phyloP scores from a whole-genome alignment of 768 basidiomycete species.

The Auriculariales sp. region DNA sequence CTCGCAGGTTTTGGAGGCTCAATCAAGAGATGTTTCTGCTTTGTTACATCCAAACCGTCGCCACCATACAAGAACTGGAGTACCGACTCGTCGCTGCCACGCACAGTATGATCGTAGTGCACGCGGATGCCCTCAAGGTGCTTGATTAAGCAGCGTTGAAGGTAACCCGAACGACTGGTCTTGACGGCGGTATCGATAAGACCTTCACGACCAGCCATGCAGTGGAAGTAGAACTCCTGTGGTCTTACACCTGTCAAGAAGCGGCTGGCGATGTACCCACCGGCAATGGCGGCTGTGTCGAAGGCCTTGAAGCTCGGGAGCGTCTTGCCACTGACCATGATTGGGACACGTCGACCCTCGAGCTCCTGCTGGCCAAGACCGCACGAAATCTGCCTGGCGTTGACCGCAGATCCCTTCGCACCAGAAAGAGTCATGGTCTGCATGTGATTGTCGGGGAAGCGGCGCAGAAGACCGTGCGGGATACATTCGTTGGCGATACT shows the following conservation, averaged over 20 bases:
- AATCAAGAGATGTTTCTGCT: slow-evolving; percentile 76
- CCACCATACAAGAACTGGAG: slow-evolving; percentile 97
- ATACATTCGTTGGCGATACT: slow-evolving; percentile 81
- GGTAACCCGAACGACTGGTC: slow-evolving; percentile 94
- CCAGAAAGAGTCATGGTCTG: slow-evolving; percentile 97
- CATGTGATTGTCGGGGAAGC: slow-evolving; percentile 98
- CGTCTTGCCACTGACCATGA: slow-evolving; percentile 98
- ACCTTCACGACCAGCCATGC: slow-evolving; percentile 98
- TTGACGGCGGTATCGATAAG: slow-evolving; percentile 99
- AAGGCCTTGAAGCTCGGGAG: slow-evolving; percentile 93
- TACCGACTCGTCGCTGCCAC: slow-evolving; percentile 83
- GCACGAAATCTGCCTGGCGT: slow-evolving; percentile 97
- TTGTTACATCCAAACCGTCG: slow-evolving; percentile 91
- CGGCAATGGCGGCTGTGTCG: slow-evolving; percentile 96
- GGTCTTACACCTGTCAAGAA: slow-evolving; percentile 97
- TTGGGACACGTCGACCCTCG: slow-evolving; percentile 95
- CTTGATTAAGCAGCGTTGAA: slow-evolving; percentile 96
- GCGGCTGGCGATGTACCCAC: slow-evolving; percentile 94
- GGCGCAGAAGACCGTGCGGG: slow-evolving; percentile 74
- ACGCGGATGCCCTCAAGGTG: slow-evolving; percentile 93
- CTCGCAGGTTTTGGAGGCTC: not conserved
- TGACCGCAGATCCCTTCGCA: slow-evolving; percentile 95
- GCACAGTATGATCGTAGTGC: slow-evolving; percentile 96
- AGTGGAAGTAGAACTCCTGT: slow-evolving; percentile 99
- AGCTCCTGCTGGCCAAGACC: slow-evolving; percentile 93